Conservation (phyloP, 2,329 filamentous ascomycete species). For the Hymenotorrendiella dingleyae region DNA sequence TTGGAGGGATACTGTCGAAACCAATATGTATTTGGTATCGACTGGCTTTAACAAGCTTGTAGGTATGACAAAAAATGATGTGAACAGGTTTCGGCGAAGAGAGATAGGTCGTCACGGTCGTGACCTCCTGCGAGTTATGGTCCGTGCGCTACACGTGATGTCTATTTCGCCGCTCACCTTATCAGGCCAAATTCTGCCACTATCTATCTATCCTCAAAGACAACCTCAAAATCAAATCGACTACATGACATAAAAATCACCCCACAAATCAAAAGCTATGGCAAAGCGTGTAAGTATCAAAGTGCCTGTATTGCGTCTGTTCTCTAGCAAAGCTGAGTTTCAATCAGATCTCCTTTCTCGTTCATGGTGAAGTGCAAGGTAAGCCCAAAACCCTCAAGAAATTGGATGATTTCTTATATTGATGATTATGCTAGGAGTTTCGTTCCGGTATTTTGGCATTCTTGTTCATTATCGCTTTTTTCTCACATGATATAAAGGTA, state of each 20-base stretch:
- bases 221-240: neutral
- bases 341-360: slow-evolving; percentile 60
- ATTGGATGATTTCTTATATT: neutral
- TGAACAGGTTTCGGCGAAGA: too few species aligned
- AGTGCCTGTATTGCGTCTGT: too few species aligned
- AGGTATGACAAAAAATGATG: too few species aligned
- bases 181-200: too few species aligned
- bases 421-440: slow-evolving; percentile 19
- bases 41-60: too few species aligned
- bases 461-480: neutral
- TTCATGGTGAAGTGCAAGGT: slow-evolving; percentile 68
- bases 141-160: too few species aligned
- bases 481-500: slow-evolving; percentile 34
- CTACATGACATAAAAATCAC: neutral
- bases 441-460: slow-evolving; percentile 9
- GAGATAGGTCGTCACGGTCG: too few species aligned
- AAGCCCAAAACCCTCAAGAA: slow-evolving; percentile 15
- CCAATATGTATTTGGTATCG: too few species aligned
- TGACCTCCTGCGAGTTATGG: too few species aligned
- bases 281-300: neutral
- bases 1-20: too few species aligned
- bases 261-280: neutral
- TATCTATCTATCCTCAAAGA: too few species aligned
- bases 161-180: too few species aligned
- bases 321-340: neutral